A percentile compares a stretch with the other conserved stretches of the same genome.
Conservation (phyloP, 768 basidiomycete genomes). For the Krasilnikovozyma curviuscula region DNA sequence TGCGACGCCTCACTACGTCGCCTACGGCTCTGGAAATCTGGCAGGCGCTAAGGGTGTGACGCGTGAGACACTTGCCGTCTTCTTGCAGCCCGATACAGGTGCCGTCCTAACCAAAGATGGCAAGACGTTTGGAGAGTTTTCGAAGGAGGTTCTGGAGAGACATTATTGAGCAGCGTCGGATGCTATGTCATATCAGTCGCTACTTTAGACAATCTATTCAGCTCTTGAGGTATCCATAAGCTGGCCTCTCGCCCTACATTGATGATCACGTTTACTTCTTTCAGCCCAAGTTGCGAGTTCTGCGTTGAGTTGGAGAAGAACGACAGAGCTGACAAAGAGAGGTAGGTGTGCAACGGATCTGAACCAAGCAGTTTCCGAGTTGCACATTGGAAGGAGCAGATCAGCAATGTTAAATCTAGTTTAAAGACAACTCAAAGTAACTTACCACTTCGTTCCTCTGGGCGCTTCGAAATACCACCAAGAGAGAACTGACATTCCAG, state of each 20-base stretch:
- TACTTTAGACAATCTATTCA: too few species aligned
- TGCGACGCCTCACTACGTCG: constrained; percentile 90
- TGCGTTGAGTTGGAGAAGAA: too few species aligned
- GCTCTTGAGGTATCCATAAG: too few species aligned
- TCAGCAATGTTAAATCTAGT: not conserved
- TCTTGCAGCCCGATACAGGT: constrained; percentile 26
- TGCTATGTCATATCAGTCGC: too few species aligned
- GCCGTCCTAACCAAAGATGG: constrained; percentile 38
- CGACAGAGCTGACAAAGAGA: constrained; percentile 62
- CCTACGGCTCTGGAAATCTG: constrained; percentile 27
- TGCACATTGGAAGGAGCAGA: not conserved
- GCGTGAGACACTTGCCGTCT: constrained; percentile 50
- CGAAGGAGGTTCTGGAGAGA: constrained; percentile 51
- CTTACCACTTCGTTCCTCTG: constrained; percentile 58
- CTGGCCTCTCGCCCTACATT: too few species aligned
- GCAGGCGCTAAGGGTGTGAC: constrained; percentile 32
- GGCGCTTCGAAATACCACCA: constrained; percentile 73
- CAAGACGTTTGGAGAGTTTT: constrained; percentile 77
- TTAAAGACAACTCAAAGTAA: not conserved
- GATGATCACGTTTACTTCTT: too few species aligned
- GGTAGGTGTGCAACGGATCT: constrained; percentile 94
- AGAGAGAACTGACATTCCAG: constrained; percentile 63
- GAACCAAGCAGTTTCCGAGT: too few species aligned
- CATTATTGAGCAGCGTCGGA: constrained; percentile 30
- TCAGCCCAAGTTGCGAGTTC: too few species aligned